Percentiles rank a stretch among this genome's conserved stretches.
These are phyloP conservation scores for Logfia minima DNA, from an alignment of 129 eudicot species.

Conservation along the genomic window DNA sequence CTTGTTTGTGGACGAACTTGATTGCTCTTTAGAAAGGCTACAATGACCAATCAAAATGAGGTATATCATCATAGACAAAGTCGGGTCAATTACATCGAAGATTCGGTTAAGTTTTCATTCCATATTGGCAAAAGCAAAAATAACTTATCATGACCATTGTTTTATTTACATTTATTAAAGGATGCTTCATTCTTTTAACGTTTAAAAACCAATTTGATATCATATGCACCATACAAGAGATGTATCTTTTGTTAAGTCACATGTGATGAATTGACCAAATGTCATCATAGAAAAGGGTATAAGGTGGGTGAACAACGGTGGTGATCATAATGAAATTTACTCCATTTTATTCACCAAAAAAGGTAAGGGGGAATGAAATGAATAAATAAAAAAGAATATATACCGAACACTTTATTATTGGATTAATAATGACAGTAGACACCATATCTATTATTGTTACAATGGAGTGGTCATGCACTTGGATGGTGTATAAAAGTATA, in stretches of 20 bases:
- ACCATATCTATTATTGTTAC: constrained; percentile 23
- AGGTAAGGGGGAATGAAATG: constrained; percentile 5
- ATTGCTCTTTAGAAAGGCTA: background rate
- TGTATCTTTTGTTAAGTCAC: constrained; percentile 4
- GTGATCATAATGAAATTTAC: constrained; percentile 29
- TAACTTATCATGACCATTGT: background rate
- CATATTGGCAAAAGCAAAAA: background rate
- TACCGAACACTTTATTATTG: constrained; percentile 34
- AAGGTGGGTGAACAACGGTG: constrained; percentile 19
- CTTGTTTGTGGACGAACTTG: background rate
- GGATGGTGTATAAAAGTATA: constrained; percentile 19
- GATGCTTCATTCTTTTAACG: background rate
- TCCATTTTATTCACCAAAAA: constrained; percentile 12
- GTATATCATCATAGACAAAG: constrained; percentile 5
- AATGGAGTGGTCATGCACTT: constrained; percentile 28
- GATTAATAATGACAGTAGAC: constrained; percentile 29
- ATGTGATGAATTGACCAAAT: constrained; percentile 6
- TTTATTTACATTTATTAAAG: background rate
- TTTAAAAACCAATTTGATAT: background rate
- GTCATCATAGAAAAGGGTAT: constrained; percentile 8
- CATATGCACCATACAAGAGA: background rate
- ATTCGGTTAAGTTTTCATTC: constrained; percentile 1
- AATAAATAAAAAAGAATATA: constrained; percentile 31
- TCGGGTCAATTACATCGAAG: background rate
- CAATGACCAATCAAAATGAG: constrained; percentile 10